Evolutionary conservation across 1,139 yeast species (phyloP).

Genomic region (Taiozyma sp.): DNA sequence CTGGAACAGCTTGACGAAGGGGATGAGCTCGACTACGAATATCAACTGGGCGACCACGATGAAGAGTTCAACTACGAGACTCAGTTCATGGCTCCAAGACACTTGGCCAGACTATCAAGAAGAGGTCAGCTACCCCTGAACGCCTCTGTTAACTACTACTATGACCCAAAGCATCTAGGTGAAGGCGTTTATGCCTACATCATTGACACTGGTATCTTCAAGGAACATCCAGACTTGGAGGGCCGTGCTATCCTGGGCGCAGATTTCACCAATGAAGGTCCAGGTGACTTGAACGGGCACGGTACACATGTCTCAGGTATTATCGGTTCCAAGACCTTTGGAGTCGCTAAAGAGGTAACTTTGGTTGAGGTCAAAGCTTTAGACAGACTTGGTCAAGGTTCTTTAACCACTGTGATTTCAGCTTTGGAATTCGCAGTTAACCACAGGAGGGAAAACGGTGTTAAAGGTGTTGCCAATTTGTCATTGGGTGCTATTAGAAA

Average conservation of each 20-base stretch:
- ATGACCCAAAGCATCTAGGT: slow-evolving; percentile 35
- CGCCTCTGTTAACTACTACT: slow-evolving; percentile 30
- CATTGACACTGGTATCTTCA: slow-evolving; percentile 59
- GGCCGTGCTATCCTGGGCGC: slow-evolving; percentile 47
- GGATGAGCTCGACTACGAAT: not conserved
- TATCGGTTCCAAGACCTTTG: slow-evolving; percentile 68
- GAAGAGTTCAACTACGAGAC: slow-evolving; percentile 20
- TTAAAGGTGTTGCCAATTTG: slow-evolving; percentile 67
- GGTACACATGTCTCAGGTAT: slow-evolving; percentile 86
- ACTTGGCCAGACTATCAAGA: slow-evolving; percentile 60
- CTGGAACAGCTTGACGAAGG: slow-evolving; percentile 22
- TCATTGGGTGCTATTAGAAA: slow-evolving; percentile 73
- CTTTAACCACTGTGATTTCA: slow-evolving; percentile 57
- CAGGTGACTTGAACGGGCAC: slow-evolving; percentile 65
- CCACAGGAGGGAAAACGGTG: slow-evolving; percentile 37
- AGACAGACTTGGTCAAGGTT: slow-evolving; percentile 59
- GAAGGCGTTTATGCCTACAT: slow-evolving; percentile 58
- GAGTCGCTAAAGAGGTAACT: slow-evolving; percentile 66
- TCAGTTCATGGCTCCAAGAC: slow-evolving; percentile 59
- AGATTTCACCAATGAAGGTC: slow-evolving; percentile 57
- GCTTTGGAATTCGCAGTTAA: slow-evolving; percentile 71
- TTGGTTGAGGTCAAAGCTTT: slow-evolving; percentile 70
- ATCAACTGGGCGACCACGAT: slow-evolving; percentile 1
- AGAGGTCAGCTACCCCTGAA: slow-evolving; percentile 31
- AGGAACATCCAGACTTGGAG: slow-evolving; percentile 52